phyloP scores from a whole-genome alignment of 495 filamentous ascomycete genomes.

The Parathielavia appendiculata region DNA sequence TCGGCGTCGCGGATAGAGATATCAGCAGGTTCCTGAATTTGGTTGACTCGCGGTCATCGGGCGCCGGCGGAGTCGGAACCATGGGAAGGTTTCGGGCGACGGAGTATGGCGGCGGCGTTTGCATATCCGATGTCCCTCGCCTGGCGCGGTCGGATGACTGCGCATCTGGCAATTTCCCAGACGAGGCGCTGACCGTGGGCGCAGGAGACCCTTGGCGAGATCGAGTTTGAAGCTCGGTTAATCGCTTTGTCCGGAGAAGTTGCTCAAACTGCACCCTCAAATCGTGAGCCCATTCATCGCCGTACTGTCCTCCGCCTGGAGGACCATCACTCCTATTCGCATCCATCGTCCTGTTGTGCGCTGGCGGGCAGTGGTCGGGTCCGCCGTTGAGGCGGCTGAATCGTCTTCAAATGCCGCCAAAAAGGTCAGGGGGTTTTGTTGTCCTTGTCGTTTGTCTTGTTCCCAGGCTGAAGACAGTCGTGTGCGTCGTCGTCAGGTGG shows the following conservation, averaged over 20 bases:
- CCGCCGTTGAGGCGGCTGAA: neutral
- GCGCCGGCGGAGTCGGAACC: slow-evolving; percentile 66
- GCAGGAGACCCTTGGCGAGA: slow-evolving; percentile 52
- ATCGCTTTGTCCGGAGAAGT: slow-evolving; percentile 67
- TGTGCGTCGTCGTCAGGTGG: slow-evolving; percentile 10
- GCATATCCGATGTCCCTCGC: slow-evolving; percentile 38
- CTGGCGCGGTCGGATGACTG: slow-evolving; percentile 36
- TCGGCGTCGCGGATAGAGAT: slow-evolving; percentile 75
- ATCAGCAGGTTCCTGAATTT: slow-evolving; percentile 82
- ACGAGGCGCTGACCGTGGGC: slow-evolving; percentile 43
- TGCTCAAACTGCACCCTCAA: slow-evolving; percentile 64
- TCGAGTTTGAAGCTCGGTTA: slow-evolving; percentile 63
- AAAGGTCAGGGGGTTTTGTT: neutral
- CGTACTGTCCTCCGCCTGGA: slow-evolving; percentile 35
- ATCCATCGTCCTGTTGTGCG: slow-evolving; percentile 22
- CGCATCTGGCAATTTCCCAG: slow-evolving; percentile 37
- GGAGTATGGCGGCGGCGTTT: slow-evolving; percentile 57
- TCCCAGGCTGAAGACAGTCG: neutral
- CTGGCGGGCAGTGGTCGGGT: neutral
- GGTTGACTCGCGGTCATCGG: slow-evolving; percentile 61
- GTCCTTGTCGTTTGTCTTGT: neutral
- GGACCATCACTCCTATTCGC: slow-evolving; percentile 21
- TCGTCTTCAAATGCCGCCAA: too few relatives aligned
- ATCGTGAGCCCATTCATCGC: slow-evolving; percentile 51
- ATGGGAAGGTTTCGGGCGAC: slow-evolving; percentile 70